Evolutionary conservation across 495 filamentous ascomycete genomes (phyloP).

Genomic region (Penicillium taxi): DNA sequence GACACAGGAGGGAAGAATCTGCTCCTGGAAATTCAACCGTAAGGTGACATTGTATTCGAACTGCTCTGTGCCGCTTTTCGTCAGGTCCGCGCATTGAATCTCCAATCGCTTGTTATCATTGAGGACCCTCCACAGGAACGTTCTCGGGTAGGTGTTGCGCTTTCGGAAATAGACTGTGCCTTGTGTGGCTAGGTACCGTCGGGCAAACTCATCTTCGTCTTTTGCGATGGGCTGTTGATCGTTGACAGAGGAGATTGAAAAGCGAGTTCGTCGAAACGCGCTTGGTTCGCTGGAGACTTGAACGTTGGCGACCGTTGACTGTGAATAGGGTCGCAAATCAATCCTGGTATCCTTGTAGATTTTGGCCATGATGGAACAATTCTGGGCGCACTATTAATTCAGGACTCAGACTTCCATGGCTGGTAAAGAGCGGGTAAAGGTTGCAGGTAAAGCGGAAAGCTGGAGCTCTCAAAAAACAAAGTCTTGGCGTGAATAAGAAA

Average conservation of each 20-base stretch:
- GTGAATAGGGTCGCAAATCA: conserved; percentile 65
- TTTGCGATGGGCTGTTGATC: conserved; percentile 40
- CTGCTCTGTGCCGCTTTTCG: conserved; percentile 53
- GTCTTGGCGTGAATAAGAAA: conserved; percentile 30
- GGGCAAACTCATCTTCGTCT: conserved; percentile 67
- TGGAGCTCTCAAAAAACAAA: conserved; percentile 41
- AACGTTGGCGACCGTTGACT: conserved; percentile 62
- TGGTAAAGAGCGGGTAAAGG: conserved; percentile 15
- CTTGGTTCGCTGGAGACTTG: conserved; percentile 54
- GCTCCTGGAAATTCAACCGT: conserved; percentile 63
- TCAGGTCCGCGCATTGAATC: conserved; percentile 74
- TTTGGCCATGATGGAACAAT: conserved; percentile 38
- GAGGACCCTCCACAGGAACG: conserved; percentile 83
- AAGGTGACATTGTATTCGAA: conserved; percentile 64
- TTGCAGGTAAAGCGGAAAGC: conserved; percentile 34
- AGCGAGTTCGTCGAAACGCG: conserved; percentile 35
- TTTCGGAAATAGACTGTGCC: conserved; percentile 80
- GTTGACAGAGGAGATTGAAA: conserved; percentile 35
- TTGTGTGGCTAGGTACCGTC: conserved; percentile 63
- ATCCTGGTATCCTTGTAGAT: conserved; percentile 83
- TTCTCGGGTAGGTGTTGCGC: conserved; percentile 63
- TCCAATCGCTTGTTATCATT: conserved; percentile 73
- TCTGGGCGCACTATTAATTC: conserved; percentile 14
- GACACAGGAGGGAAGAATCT: conserved; percentile 65
- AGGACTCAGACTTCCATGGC: conserved; percentile 34